Evolutionary conservation across 2,329 filamentous ascomycete genomes (phyloP), one percentile per base, ranked within the genome.

Genomic region (Anthostomella pinea): DNA sequence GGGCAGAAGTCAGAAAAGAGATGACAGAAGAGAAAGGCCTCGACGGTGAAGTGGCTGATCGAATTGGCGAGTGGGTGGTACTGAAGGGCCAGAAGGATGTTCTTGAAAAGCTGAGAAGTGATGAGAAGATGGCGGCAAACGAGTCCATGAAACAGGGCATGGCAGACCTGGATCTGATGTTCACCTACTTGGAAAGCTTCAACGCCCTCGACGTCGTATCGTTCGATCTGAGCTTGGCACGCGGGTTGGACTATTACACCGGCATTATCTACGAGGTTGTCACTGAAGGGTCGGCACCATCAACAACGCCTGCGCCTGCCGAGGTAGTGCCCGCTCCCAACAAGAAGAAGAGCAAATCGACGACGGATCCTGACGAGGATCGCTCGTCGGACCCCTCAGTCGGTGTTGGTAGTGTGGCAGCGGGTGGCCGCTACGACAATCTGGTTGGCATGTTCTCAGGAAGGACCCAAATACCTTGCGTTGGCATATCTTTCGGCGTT

Each of bases 11-110:
- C 29, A 76, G 78, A 52, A 79, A 78, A 55, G 84, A 88, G 59
- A 89, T 89, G 84, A 77, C 78, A 1, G 81, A 86, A 45, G 81
- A 86, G 39, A 89, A 88, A 62, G 84, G 83, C 1, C 68, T 90
- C 1, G 75, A 78, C 25, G 63, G 67, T 10, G 77, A 70, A 11
- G 72, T 85, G 18, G 85, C 85, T 25, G 83, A 88, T 59, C 79
- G 78, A 54, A 87, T 89, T 49, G 81, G 83, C 45, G 75, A 77
- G 49, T 88, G 83, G 57, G 84, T 87, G 6, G 73, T 81, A 43
- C 69, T 73, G 42, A 87, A 82, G 60, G 84, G 83, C 30, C 70
- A 75, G 23, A 70, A 71, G 33, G 82, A 87, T 42, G 68, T 88
- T 26, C 65, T 88, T 18, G 68, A 76, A 20, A 69, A 70, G 37